Evolutionary conservation across 176 grass and related monocot species (phyloP).

Genomic region (Tuctoria greenei): DNA sequence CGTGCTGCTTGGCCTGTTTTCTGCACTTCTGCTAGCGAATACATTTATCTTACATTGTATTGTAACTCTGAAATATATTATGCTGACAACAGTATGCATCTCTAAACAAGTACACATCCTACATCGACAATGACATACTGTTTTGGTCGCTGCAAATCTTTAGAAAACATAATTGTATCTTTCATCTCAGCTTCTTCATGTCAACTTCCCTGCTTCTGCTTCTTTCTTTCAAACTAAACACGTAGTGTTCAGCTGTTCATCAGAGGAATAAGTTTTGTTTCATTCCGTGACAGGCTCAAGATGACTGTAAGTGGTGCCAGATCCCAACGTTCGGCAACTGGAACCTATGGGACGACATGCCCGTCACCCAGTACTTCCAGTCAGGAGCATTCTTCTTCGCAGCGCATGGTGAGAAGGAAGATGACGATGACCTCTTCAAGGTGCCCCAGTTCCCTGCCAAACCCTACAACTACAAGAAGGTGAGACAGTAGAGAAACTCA

Average conservation of each 20-base stretch:
- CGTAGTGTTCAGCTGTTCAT: not conserved
- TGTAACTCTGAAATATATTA: not conserved
- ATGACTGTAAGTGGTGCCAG: slow-evolving; percentile 59
- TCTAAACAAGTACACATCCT: not conserved
- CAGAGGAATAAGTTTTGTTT: not conserved
- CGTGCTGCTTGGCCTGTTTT: not conserved
- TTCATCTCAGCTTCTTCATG: not conserved
- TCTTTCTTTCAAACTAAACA: not conserved
- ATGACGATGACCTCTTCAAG: slow-evolving; percentile 77
- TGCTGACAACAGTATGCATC: slow-evolving; percentile 21
- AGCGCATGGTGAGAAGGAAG: slow-evolving; percentile 50
- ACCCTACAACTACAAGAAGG: slow-evolving; percentile 65
- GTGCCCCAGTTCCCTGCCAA: slow-evolving; percentile 59
- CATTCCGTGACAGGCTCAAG: slow-evolving; percentile 23
- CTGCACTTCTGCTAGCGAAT: not conserved
- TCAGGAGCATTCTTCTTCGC: slow-evolving; percentile 65
- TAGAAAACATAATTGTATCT: not conserved
- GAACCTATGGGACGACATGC: slow-evolving; percentile 75
- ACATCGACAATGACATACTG: not conserved
- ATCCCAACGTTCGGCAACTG: slow-evolving; percentile 74
- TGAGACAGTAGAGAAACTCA: not conserved
- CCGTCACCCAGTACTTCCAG: slow-evolving; percentile 73
- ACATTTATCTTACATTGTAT: not conserved
- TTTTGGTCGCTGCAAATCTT: slow-evolving; percentile 1
- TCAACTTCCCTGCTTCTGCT: not conserved